These are phyloP conservation scores for Nowakowskiella sp. DNA, from an alignment of 192 early-diverging fungal genomes.

Conservation along the genomic window DNA sequence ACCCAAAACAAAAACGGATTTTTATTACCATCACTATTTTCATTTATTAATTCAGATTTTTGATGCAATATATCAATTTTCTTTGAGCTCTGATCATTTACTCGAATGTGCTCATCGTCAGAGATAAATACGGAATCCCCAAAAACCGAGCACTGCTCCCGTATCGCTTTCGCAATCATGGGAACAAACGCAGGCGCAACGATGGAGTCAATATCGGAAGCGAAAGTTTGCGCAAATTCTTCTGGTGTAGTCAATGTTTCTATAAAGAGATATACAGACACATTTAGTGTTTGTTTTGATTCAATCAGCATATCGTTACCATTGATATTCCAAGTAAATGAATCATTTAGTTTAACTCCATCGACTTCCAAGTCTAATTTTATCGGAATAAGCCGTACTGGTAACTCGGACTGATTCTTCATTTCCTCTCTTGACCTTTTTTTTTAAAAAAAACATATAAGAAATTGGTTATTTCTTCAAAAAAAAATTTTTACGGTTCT, in stretches of 20 bases:
- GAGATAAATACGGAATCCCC: conserved; percentile 24
- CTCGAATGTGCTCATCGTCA: conserved; percentile 21
- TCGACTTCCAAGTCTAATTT: conserved; percentile 44
- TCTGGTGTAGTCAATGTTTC: conserved; percentile 36
- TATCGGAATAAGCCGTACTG: conserved; percentile 36
- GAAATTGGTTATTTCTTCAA: not conserved
- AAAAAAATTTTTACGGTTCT: not conserved
- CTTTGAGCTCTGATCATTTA: conserved; percentile 1
- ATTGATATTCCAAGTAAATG: conserved; percentile 52
- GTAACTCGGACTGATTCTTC: not conserved
- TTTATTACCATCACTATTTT: not conserved
- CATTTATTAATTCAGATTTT: not conserved
- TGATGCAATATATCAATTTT: not conserved
- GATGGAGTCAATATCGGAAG: conserved; percentile 29
- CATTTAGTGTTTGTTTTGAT: not conserved
- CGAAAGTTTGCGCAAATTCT: conserved; percentile 27
- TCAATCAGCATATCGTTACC: conserved; percentile 10
- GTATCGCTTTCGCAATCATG: conserved; percentile 63
- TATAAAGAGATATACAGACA: not conserved
- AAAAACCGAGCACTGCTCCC: conserved; percentile 55
- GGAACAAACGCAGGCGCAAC: conserved; percentile 39
- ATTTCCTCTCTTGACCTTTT: not conserved
- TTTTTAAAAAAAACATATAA: not conserved
- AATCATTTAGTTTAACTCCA: conserved; percentile 39
- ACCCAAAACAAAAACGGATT: not conserved